phyloP scores from a whole-genome alignment of 1,284 basidiomycete genomes.

The Ceratobasidium papillatum region DNA sequence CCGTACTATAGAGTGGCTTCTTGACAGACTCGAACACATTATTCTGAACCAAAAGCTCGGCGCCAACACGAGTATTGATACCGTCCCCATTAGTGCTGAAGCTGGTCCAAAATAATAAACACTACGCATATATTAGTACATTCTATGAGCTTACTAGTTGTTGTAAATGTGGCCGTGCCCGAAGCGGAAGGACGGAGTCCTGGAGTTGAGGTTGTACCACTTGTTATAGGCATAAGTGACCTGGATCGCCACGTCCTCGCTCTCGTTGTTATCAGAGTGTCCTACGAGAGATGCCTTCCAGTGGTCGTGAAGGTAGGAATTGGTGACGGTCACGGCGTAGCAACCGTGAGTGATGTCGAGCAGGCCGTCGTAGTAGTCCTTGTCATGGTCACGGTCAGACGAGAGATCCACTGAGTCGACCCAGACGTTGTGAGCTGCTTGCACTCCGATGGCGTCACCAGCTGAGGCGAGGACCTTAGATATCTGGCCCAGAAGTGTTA shows the following conservation, averaged over 20 bases:
- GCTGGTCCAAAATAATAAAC: background rate
- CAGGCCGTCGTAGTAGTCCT: too few species aligned
- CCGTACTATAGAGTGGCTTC: constrained; percentile 18
- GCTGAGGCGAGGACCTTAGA: constrained; percentile 58
- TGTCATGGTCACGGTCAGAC: too few species aligned
- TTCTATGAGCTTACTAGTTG: constrained; percentile 13
- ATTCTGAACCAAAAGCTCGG: constrained; percentile 31
- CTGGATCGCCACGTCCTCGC: constrained; percentile 46
- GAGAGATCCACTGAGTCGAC: constrained; percentile 57
- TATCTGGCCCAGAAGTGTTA: constrained; percentile 56
- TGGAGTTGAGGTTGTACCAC: constrained; percentile 48
- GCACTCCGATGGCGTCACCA: constrained; percentile 54
- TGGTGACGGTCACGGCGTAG: too few species aligned
- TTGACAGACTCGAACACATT: background rate
- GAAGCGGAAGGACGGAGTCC: constrained; percentile 51
- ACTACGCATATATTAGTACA: constrained; percentile 44
- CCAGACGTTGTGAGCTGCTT: constrained; percentile 57
- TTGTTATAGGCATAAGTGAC: constrained; percentile 6
- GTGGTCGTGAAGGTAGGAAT: constrained; percentile 57
- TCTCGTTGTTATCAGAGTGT: constrained; percentile 56
- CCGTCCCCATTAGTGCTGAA: constrained; percentile 59
- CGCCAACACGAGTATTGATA: constrained; percentile 61
- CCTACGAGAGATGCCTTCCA: constrained; percentile 58
- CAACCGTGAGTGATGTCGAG: too few species aligned
- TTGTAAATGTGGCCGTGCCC: constrained; percentile 45